A percentile compares a stretch with the other conserved stretches of the same genome.
Evolutionary conservation across 2,329 filamentous ascomycete species (phyloP).

Genomic region (Hymenoscyphus fraxineus): DNA sequence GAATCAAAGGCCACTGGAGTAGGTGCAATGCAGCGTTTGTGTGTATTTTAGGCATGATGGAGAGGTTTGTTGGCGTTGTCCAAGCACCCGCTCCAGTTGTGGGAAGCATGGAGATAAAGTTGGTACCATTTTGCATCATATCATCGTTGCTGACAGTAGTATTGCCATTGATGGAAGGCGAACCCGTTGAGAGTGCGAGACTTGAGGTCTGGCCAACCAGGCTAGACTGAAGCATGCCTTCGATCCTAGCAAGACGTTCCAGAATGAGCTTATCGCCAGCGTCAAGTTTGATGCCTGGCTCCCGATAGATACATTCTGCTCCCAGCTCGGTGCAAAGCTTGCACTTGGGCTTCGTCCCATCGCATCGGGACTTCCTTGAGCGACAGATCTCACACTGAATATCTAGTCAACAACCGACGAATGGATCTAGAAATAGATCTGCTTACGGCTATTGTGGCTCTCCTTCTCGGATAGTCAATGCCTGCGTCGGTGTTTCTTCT

Average conservation of each 20-base stretch:
- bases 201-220: conserved; percentile 50
- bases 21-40: conserved; percentile 77
- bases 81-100: conserved; percentile 69
- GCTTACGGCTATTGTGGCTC: conserved; percentile 64
- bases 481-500: conserved; percentile 58
- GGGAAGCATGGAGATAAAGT: conserved; percentile 53
- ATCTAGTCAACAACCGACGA: conserved; percentile 19
- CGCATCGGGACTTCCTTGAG: conserved; percentile 74
- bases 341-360: conserved; percentile 77
- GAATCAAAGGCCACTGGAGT: conserved; percentile 76
- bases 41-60: conserved; percentile 80
- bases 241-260: conserved; percentile 73
- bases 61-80: conserved; percentile 66
- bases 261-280: conserved; percentile 83
- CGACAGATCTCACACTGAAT: conserved; percentile 74
- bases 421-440: conserved; percentile 8
- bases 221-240: conserved; percentile 71
- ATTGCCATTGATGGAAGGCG: conserved; percentile 61
- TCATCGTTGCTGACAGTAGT: conserved; percentile 59
- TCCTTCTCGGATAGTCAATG: conserved; percentile 60
- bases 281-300: conserved; percentile 82
- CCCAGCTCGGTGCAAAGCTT: conserved; percentile 78
- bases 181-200: conserved; percentile 56
- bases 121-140: conserved; percentile 40
- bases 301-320: conserved; percentile 78